Evolutionary conservation across 306 rosid species (phyloP), one percentile per base, ranked within the genome.

Genomic region (Gillenia trifoliata): DNA sequence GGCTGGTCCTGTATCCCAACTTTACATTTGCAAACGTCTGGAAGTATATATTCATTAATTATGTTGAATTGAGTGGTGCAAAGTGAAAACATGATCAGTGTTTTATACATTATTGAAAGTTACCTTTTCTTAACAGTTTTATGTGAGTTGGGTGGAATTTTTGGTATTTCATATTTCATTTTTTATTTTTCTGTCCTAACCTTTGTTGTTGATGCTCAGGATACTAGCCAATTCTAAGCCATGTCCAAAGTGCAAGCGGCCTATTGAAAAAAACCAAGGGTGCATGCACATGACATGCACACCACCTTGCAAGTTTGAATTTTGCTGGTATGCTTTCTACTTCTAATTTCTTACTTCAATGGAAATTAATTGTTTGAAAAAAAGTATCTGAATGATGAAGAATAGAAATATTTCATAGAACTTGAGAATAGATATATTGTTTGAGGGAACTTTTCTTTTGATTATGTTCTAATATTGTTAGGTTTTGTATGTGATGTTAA

Each of bases 241-340:
- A 33, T 92, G 98, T 77, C 98, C 98, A 66, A 92, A 90, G 79
- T 92, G 98, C 86, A 92, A 90, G 82, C 87, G 96, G 36, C 96
- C 96, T 0, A 92, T 92, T 75, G 92, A 87, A 75, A 92, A 92
- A 84, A 90, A 92, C 81, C 92, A 88, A 80, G 98, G 98, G 22
- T 92, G 98, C 77, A 92, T 88, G 96, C 98, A 90, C 84, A 92
- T 92, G 79, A 92, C 93, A 0, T 92, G 98, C 81, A 87, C 96
- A 10, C 96, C 96, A n/a, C 92, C 96, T 25, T 92, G 97, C 73
- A 88, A 89, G 88, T 88, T 86, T 77, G 93, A 92, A 77, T 92
- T 90, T 83, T 92, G 96, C 86, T 90, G 96, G 98, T 92, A 88
- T 74, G 86, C 16, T 16, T 56, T 34, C 65, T 23, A 3, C 60